These are phyloP conservation scores for Metschnikowia arizonensis DNA, from an alignment of 805 yeast species.

Conservation along the genomic window DNA sequence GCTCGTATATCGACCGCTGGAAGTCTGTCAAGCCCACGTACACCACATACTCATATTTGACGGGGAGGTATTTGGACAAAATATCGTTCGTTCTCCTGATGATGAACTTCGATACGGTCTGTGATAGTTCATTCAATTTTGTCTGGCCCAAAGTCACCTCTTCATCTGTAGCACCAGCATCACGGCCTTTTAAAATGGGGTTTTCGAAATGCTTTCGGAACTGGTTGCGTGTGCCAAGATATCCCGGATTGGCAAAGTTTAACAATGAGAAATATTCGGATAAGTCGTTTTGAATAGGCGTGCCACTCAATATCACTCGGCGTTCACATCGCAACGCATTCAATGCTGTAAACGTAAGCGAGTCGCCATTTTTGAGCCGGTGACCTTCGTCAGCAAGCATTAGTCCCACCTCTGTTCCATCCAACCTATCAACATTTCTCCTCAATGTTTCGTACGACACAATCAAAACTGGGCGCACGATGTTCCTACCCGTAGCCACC, in stretches of 20 bases:
- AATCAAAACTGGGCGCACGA: slow-evolving; percentile 89
- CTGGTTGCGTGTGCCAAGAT: slow-evolving; percentile 77
- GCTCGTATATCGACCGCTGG: slow-evolving; percentile 66
- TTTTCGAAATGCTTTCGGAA: slow-evolving; percentile 82
- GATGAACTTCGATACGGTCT: slow-evolving; percentile 80
- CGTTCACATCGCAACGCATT: slow-evolving; percentile 80
- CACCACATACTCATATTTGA: slow-evolving; percentile 95
- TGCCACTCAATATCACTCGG: slow-evolving; percentile 89
- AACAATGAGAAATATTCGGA: slow-evolving; percentile 89
- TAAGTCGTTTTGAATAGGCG: slow-evolving; percentile 94
- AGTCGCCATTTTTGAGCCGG: slow-evolving; percentile 66
- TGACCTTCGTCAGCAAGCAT: slow-evolving; percentile 52
- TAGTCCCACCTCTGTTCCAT: slow-evolving; percentile 77
- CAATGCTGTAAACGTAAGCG: slow-evolving; percentile 82
- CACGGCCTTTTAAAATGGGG: slow-evolving; percentile 79
- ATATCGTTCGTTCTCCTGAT: slow-evolving; percentile 95
- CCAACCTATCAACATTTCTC: slow-evolving; percentile 72
- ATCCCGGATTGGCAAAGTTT: slow-evolving; percentile 92
- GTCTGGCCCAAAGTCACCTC: slow-evolving; percentile 67
- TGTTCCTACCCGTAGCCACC: slow-evolving; percentile 76
- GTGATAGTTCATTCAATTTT: slow-evolving; percentile 66
- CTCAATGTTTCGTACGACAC: slow-evolving; percentile 92
- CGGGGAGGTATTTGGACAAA: slow-evolving; percentile 87
- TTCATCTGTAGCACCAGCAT: slow-evolving; percentile 79
- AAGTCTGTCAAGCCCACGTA: slow-evolving; percentile 79